These are phyloP conservation scores for Eurotiales sp. DNA, from an alignment of 2,329 filamentous ascomycete species.

Conservation along the genomic window DNA sequence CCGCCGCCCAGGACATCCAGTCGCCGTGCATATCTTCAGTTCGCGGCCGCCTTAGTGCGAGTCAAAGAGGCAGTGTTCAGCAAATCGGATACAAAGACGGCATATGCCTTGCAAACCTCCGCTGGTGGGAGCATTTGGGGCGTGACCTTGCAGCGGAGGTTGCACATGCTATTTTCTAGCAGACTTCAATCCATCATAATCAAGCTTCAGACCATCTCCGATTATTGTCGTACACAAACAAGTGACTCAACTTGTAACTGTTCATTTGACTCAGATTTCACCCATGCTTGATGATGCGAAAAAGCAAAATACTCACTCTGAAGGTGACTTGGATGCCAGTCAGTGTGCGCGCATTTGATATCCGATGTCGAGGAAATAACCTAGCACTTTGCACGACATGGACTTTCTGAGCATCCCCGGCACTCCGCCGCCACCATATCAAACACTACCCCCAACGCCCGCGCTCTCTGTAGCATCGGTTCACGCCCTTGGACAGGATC, in stretches of 20 bases:
- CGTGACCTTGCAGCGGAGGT: background rate
- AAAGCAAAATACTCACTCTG: background rate
- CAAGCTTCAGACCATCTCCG: no score
- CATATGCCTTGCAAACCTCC: background rate
- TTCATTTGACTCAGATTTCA: background rate
- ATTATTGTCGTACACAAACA: no score
- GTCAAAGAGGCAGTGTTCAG: background rate
- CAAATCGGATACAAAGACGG: background rate
- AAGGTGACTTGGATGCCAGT: background rate
- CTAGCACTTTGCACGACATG: background rate
- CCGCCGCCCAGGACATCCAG: background rate
- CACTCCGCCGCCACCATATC: slow-evolving; percentile 12
- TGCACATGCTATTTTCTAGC: background rate
- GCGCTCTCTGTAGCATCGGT: background rate
- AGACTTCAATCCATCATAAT: background rate
- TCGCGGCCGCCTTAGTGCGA: background rate
- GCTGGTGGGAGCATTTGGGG: no score
- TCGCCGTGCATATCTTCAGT: background rate
- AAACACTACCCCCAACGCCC: slow-evolving; percentile 11
- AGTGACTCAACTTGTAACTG: no score
- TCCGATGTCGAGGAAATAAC: background rate
- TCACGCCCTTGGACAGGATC: background rate
- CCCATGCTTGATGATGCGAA: background rate
- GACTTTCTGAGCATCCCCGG: background rate
- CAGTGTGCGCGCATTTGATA: background rate